These are phyloP conservation scores for Raphanus hybrid DNA, from an alignment of 441 rosid species.

Conservation along the genomic window DNA sequence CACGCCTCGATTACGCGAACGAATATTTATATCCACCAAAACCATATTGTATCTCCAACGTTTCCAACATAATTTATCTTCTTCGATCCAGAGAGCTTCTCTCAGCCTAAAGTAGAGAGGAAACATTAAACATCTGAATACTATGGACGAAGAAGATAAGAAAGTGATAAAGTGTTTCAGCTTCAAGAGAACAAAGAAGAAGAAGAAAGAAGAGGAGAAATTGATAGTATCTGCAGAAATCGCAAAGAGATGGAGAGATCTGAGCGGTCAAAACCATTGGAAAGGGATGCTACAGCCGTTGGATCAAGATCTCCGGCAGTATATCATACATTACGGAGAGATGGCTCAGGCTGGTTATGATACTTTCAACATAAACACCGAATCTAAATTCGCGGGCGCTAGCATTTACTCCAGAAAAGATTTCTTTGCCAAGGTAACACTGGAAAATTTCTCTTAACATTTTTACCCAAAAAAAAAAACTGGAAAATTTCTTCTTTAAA, in stretches of 20 bases:
- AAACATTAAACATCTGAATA: slow-evolving; percentile 9
- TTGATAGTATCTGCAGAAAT: slow-evolving; percentile 30
- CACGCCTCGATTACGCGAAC: slow-evolving; percentile 21
- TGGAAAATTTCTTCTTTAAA: neutral
- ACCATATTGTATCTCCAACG: slow-evolving; percentile 1
- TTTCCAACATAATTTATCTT: slow-evolving; percentile 2
- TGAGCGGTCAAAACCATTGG: slow-evolving; percentile 75
- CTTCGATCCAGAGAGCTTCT: slow-evolving; percentile 22
- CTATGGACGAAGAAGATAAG: slow-evolving; percentile 39
- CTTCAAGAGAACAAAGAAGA: slow-evolving; percentile 28
- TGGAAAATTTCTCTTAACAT: neutral
- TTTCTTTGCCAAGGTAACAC: slow-evolving; percentile 57
- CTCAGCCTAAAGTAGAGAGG: slow-evolving; percentile 10
- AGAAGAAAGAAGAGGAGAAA: slow-evolving; percentile 39
- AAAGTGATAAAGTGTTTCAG: slow-evolving; percentile 34
- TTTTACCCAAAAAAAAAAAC: neutral
- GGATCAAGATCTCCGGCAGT: slow-evolving; percentile 70
- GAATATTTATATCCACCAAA: slow-evolving; percentile 18
- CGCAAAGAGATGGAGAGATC: slow-evolving; percentile 64
- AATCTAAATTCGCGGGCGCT: slow-evolving; percentile 67
- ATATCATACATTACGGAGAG: slow-evolving; percentile 78
- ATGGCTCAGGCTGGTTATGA: slow-evolving; percentile 87
- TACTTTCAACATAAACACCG: slow-evolving; percentile 62
- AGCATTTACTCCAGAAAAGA: slow-evolving; percentile 57
- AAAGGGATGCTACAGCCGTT: slow-evolving; percentile 66